Conservation (phyloP, 805 yeast species). For the Candida loeiensis region DNA sequence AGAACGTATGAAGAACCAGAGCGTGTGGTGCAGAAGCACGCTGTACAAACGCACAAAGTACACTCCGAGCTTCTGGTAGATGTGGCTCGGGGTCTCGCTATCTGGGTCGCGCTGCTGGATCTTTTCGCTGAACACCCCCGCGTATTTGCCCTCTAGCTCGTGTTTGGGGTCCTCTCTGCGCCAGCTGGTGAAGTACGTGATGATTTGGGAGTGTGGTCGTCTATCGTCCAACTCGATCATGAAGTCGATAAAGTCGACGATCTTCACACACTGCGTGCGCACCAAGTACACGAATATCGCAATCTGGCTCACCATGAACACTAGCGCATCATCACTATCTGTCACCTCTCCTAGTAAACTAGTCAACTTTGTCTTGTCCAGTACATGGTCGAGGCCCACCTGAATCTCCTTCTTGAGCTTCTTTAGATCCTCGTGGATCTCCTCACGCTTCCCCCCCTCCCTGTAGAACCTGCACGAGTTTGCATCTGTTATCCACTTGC, state of each 20-base stretch:
- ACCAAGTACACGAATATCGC: conserved; percentile 19
- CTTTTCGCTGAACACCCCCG: conserved; percentile 6
- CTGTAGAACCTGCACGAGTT: conserved; percentile 25
- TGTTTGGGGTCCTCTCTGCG: conserved; percentile 4
- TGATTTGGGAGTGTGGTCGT: conserved; percentile 19
- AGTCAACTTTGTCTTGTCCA: conserved; percentile 8
- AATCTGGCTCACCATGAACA: conserved; percentile 24
- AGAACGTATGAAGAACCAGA: conserved; percentile 31
- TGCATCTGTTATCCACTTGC: conserved; percentile 27
- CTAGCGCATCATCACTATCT: conserved; percentile 23
- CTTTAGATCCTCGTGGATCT: conserved; percentile 14
- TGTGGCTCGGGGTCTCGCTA: conserved; percentile 22
- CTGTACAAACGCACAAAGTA: conserved; percentile 17
- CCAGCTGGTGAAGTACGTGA: conserved; percentile 15
- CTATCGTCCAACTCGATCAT: conserved; percentile 20
- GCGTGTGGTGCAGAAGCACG: conserved; percentile 15
- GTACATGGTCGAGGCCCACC: conserved; percentile 9
- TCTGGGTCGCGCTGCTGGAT: conserved; percentile 27
- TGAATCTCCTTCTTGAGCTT: conserved; percentile 12
- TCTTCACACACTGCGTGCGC: conserved; percentile 15
- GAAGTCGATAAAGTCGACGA: conserved; percentile 17
- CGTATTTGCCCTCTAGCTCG: not conserved
- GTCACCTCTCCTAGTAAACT: conserved; percentile 6
- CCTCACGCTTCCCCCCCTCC: conserved; percentile 15
- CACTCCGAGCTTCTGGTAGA: conserved; percentile 20